Percentiles rank a stretch among this genome's conserved stretches.
These are phyloP conservation scores for Pichia kudriavzevii DNA, from an alignment of 1,139 yeast genomes.

Conservation along the genomic window DNA sequence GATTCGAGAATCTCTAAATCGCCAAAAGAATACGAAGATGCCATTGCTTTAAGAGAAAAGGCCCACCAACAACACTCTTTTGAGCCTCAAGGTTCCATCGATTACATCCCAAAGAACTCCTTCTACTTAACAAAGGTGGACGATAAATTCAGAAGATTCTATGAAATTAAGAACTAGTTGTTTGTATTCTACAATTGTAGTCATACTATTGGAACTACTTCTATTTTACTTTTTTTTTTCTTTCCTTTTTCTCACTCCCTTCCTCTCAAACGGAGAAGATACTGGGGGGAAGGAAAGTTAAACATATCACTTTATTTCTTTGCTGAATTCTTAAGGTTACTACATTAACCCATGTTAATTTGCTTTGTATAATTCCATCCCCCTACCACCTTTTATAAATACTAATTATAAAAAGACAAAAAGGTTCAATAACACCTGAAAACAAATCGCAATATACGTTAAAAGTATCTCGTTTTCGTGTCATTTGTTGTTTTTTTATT, in stretches of 20 bases:
- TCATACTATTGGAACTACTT: background rate
- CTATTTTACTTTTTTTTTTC: slow-evolving; percentile 1
- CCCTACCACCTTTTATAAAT: too few species aligned
- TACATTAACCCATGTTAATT: too few species aligned
- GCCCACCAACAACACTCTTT: slow-evolving; percentile 76
- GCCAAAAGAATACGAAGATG: slow-evolving; percentile 77
- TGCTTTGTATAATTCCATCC: too few species aligned
- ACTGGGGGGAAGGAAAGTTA: too few species aligned
- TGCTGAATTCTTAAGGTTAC: too few species aligned
- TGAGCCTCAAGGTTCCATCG: slow-evolving; percentile 74
- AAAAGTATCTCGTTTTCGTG: too few species aligned
- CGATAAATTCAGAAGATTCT: slow-evolving; percentile 81
- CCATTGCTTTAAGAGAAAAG: slow-evolving; percentile 79
- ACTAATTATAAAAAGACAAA: too few species aligned
- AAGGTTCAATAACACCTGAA: too few species aligned
- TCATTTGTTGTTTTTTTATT: too few species aligned
- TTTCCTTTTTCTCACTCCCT: slow-evolving; percentile 1
- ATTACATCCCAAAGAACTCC: slow-evolving; percentile 62
- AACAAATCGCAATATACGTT: too few species aligned
- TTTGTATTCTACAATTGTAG: too few species aligned
- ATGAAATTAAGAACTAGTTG: slow-evolving; percentile 34
- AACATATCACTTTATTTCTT: background rate
- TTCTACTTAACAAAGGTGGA: slow-evolving; percentile 81
- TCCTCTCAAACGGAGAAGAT: too few species aligned
- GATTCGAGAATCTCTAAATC: slow-evolving; percentile 57